Base-by-base conservation (phyloP, 1,284 basidiomycete species). In the Moesziomyces globuligerus region DNA sequence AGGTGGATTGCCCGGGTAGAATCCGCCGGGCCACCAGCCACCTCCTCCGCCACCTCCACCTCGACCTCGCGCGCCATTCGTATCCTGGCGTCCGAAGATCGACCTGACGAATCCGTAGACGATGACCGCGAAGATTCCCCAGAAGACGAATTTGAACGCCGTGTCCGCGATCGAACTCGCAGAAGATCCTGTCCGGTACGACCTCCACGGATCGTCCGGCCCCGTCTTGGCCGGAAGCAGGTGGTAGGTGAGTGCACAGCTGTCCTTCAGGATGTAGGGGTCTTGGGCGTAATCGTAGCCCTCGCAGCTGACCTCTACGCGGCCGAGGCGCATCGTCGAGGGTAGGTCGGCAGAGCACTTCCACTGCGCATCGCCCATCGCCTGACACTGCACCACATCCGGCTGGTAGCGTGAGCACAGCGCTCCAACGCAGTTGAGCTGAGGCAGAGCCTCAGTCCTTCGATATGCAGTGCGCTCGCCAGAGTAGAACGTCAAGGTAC, bases 301-400 rank as follows among this genome's bases (percentile, higher is more conserved):
- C 84, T 97, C 94, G 76, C 94, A 97, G 20, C 88, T 89, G 1
- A 97, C 90, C 61, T 89, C 86, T 0, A 95, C 89, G 54, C 88
- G 86, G 8, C 94, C 94, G 59, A 97, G 89, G 15, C 91, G 86
- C 51, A 94, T 81, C 3, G 88, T 85, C 40, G 89, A 88, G 3
- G 93, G 93, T 9, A 97, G 85, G 79, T 97, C 93, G 7, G 93
- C 91, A 80, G 92, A 89, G 81, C 94, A 97, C 89, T 74, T 76
- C 76, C 76, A 72, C 53, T 75, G 73, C 6, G 29, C 66, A 56
- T 91, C 90, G 36, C 93, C 92, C 44, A 90, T 85, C 68, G 90
- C 91, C 43, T 85, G 85, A 82, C 93, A 97, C 67, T 91, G 88
- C 25, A 96, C 89, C n/a, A 89, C 91, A 59, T 93, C 90, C 1